These are phyloP conservation scores for Naganishia vishniacii DNA, from an alignment of 768 basidiomycete species.

Conservation along the genomic window DNA sequence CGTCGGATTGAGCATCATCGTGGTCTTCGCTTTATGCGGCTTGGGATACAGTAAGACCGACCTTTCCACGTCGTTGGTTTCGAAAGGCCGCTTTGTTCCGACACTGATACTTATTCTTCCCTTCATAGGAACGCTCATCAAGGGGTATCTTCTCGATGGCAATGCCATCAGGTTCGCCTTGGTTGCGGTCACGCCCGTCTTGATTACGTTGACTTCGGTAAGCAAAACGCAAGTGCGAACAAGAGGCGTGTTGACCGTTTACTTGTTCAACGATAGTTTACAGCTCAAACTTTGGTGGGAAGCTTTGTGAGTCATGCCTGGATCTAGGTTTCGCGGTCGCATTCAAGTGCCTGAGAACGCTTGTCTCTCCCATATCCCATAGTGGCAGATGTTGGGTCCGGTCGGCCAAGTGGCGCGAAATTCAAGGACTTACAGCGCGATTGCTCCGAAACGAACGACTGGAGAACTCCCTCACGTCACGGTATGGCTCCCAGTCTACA, in stretches of 20 bases:
- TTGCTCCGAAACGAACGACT: constrained; percentile 34
- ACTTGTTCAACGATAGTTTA: neutral
- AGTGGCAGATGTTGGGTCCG: constrained; percentile 47
- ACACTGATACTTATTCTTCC: no score
- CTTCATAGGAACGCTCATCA: constrained; percentile 61
- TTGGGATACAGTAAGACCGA: neutral
- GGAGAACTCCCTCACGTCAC: constrained; percentile 63
- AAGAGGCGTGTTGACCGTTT: neutral
- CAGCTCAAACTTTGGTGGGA: neutral
- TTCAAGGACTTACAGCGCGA: constrained; percentile 45
- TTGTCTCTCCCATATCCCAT: neutral
- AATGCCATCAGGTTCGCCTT: constrained; percentile 64
- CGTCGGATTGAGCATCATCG: no score
- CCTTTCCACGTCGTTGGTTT: no score
- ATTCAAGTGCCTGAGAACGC: no score
- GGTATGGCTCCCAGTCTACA: constrained; percentile 80
- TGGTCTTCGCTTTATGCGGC: no score
- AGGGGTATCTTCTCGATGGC: constrained; percentile 66
- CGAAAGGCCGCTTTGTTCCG: constrained; percentile 26
- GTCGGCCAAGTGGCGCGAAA: constrained; percentile 46
- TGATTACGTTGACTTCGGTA: neutral
- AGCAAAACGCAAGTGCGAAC: neutral
- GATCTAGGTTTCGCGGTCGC: no score
- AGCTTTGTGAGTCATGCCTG: neutral
- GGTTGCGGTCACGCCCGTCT: constrained; percentile 60